Evolutionary conservation across 2,329 filamentous ascomycete species (phyloP).

Genomic region (Colletotrichum horii): DNA sequence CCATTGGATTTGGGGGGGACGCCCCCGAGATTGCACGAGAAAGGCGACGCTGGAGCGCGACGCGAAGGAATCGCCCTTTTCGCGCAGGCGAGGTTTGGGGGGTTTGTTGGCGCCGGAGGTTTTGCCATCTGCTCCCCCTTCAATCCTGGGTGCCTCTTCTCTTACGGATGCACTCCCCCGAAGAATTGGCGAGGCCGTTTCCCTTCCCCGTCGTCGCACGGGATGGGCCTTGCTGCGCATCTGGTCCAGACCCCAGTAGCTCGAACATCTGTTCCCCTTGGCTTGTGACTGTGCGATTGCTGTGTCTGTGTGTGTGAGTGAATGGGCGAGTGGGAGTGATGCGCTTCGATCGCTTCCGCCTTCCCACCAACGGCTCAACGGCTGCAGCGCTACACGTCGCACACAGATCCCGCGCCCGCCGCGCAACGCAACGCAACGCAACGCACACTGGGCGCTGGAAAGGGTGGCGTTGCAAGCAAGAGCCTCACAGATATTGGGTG

Average conservation of each 20-base stretch:
- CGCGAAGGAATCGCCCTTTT: conserved; percentile 4
- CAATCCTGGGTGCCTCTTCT: background rate
- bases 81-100: background rate
- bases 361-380: background rate
- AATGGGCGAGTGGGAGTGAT: background rate
- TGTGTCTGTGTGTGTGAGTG: background rate
- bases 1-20: background rate
- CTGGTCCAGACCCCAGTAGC: background rate
- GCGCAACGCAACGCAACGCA: background rate
- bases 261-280: background rate
- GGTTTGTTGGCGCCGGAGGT: conserved; percentile 2
- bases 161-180: background rate
- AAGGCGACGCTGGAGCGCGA: background rate
- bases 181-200: background rate
- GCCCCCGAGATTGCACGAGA: background rate
- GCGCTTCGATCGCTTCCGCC: conserved; percentile 4
- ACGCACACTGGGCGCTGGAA: background rate
- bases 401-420: background rate
- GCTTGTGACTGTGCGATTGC: background rate
- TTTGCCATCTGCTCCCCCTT: background rate
- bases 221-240: background rate
- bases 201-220: background rate
- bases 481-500: background rate
- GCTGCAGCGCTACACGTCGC: background rate
- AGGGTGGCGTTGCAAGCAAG: background rate